Conservation (phyloP, 164 flowering plant genomes). For the Aristolochia contorta region DNA sequence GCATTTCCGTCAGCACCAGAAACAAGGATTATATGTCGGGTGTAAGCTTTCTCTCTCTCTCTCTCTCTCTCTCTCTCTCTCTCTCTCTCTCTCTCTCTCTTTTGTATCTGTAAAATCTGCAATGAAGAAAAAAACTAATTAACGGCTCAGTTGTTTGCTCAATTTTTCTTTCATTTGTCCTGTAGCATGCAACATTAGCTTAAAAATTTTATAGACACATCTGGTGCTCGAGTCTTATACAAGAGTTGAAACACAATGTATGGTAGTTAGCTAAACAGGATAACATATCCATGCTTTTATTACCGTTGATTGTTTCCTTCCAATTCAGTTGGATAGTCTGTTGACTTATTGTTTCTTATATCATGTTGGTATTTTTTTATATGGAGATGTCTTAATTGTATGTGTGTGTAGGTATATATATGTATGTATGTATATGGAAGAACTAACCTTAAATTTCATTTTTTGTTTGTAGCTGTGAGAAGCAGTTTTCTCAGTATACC, state of each 20-base stretch:
- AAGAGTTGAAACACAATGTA: background rate
- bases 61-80: background rate
- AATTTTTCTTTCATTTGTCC: background rate
- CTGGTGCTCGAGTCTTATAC: too few relatives aligned
- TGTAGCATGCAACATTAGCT: background rate
- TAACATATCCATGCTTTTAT: background rate
- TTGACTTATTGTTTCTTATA: too few relatives aligned
- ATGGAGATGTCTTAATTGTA: too few relatives aligned
- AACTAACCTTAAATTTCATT: background rate
- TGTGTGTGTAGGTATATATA: too few relatives aligned
- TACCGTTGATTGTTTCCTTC: background rate
- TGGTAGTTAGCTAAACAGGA: too few relatives aligned
- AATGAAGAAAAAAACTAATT: background rate
- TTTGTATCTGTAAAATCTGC: too few relatives aligned
- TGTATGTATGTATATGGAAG: too few relatives aligned
- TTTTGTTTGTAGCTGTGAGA: slow-evolving; percentile 55
- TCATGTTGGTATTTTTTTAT: too few relatives aligned
- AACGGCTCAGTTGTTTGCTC: background rate
- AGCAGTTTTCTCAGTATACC: slow-evolving; percentile 90
- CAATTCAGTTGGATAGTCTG: too few relatives aligned
- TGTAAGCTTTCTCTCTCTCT: slow-evolving; percentile 12
- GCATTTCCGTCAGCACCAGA: slow-evolving; percentile 1
- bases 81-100: background rate
- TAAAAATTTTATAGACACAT: background rate
- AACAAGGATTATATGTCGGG: slow-evolving; percentile 19